Conservation (phyloP, 805 yeast species). For the Metschnikowia gelsemii region DNA sequence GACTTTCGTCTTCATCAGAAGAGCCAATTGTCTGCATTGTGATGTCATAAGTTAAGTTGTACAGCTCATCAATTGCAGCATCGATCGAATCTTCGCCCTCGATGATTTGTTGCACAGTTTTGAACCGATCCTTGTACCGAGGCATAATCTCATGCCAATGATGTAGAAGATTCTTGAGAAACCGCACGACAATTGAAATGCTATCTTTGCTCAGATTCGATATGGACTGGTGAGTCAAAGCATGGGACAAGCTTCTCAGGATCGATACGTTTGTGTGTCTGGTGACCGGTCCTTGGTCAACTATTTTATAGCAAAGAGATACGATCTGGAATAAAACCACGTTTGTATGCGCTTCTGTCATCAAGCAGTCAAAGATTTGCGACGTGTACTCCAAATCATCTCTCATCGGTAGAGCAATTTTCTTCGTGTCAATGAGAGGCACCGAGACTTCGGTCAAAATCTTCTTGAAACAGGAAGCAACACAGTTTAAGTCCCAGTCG, state of each 20-base stretch:
- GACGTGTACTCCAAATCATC: constrained; percentile 49
- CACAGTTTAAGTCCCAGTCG: constrained; percentile 56
- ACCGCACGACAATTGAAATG: constrained; percentile 51
- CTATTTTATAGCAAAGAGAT: constrained; percentile 35
- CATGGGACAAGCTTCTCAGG: constrained; percentile 51
- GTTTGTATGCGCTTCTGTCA: constrained; percentile 23
- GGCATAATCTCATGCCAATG: constrained; percentile 43
- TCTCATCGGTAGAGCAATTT: constrained; percentile 52
- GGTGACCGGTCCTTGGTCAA: constrained; percentile 26
- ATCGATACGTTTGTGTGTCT: constrained; percentile 33
- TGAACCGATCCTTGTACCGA: constrained; percentile 14
- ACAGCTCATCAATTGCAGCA: constrained; percentile 27
- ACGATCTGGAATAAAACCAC: constrained; percentile 47
- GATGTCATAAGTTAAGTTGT: constrained; percentile 35
- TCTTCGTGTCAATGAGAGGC: constrained; percentile 52
- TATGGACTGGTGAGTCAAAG: constrained; percentile 51
- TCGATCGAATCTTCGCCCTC: constrained; percentile 16
- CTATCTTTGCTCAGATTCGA: constrained; percentile 45
- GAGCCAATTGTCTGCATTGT: constrained; percentile 16
- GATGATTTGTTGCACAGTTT: constrained; percentile 19
- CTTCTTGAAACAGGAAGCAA: constrained; percentile 47
- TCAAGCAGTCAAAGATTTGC: constrained; percentile 33
- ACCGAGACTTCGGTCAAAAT: constrained; percentile 51
- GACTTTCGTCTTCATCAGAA: constrained; percentile 21
- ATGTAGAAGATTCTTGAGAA: constrained; percentile 51